phyloP scores from a whole-genome alignment of 2,329 filamentous ascomycete species.

The Helotiales sp. region DNA sequence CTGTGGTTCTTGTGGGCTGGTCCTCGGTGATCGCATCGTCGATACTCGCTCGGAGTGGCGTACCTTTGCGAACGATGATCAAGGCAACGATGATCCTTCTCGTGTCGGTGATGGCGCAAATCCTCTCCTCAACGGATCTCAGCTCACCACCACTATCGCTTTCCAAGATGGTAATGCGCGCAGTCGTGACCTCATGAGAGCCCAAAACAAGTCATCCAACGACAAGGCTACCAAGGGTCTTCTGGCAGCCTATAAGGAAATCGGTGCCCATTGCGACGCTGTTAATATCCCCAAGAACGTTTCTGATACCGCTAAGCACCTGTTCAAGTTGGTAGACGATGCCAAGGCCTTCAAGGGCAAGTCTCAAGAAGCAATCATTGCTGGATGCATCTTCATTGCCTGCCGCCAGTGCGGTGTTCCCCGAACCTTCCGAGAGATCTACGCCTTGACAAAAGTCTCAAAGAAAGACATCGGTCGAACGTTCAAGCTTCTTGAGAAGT shows the following conservation, averaged over 20 bases:
- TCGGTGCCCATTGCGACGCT: conserved; percentile 83
- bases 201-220: conserved; percentile 79
- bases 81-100: conserved; percentile 93
- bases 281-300: conserved; percentile 82
- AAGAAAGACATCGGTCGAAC: conserved; percentile 98
- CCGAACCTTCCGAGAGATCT: conserved; percentile 93
- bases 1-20: conserved; percentile 88
- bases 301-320: conserved; percentile 88
- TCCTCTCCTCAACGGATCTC: conserved; percentile 85
- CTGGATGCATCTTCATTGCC: conserved; percentile 96
- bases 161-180: conserved; percentile 76
- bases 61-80: conserved; percentile 97
- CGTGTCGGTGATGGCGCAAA: conserved; percentile 97
- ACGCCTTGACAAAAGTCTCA: conserved; percentile 86
- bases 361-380: conserved; percentile 89
- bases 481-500: conserved; percentile 91
- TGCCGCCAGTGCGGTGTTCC: conserved; percentile 88
- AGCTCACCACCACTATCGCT: conserved; percentile 86
- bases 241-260: conserved; percentile 84
- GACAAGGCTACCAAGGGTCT: conserved; percentile 86
- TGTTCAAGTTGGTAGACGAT: conserved; percentile 94
- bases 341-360: conserved; percentile 95
- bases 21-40: conserved; percentile 88
- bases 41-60: conserved; percentile 98
- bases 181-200: conserved; percentile 77